A percentile compares a stretch with the other conserved stretches of the same genome.
Conservation (phyloP, 2,329 filamentous ascomycete genomes). For the Colletotrichum shisoi region DNA sequence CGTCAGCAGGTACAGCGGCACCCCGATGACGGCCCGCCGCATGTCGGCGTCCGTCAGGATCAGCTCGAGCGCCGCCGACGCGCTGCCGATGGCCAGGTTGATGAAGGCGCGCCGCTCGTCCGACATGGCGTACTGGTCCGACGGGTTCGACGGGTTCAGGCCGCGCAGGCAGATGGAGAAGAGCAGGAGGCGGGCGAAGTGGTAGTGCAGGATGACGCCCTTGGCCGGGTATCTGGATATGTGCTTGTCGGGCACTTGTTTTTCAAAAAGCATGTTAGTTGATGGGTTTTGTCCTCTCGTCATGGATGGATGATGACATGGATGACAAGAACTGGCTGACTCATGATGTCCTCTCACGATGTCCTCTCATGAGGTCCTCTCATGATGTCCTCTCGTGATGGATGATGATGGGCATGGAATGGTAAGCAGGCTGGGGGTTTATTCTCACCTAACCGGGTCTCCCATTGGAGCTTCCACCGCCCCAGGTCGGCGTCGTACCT, state of each 20-base stretch:
- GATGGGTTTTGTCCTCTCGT: no score
- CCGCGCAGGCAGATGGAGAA: conserved; percentile 58
- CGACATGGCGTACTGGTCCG: conserved; percentile 53
- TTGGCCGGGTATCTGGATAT: conserved; percentile 59
- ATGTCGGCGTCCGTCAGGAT: conserved; percentile 47
- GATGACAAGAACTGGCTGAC: no score
- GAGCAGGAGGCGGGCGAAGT: conserved; percentile 60
- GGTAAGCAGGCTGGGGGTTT: conserved; percentile 38
- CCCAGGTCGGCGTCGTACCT: conserved; percentile 47
- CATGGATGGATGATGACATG: no score
- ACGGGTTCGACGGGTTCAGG: conserved; percentile 41
- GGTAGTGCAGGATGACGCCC: conserved; percentile 58
- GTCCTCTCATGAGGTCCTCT: no score
- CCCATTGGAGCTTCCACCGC: conserved; percentile 51
- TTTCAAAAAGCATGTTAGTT: background rate
- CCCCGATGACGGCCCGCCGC: conserved; percentile 45
- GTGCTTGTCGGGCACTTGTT: conserved; percentile 54
- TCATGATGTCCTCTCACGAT: no score
- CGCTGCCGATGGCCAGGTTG: conserved; percentile 52
- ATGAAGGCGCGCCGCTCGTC: conserved; percentile 55
- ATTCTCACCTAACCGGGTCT: conserved; percentile 46
- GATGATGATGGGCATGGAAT: no score
- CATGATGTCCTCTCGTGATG: no score
- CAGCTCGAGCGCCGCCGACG: conserved; percentile 45
- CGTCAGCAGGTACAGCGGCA: conserved; percentile 47